phyloP scores from a whole-genome alignment of 2,329 filamentous ascomycete genomes.

The Lachnellula arida region DNA sequence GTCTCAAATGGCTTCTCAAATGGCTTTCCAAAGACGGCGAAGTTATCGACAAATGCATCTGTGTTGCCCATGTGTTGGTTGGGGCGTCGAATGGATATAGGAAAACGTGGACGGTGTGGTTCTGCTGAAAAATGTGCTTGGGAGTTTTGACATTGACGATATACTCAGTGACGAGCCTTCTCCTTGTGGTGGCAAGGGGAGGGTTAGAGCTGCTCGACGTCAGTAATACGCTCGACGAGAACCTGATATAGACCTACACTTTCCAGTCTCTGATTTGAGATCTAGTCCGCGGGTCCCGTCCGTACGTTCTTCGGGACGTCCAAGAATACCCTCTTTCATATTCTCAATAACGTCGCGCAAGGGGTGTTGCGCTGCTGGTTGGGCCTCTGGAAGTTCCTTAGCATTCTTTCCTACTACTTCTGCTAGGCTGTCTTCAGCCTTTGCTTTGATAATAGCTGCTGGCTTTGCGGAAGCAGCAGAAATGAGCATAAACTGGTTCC shows the following conservation, averaged over 20 bases:
- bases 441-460: background rate
- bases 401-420: background rate
- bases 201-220: background rate
- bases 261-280: constrained; percentile 22
- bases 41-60: constrained; percentile 38
- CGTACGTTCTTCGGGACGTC: background rate
- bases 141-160: constrained; percentile 31
- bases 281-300: constrained; percentile 13
- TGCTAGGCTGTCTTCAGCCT: background rate
- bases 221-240: background rate
- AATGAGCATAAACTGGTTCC: constrained; percentile 8
- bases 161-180: constrained; percentile 22
- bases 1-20: constrained; percentile 25
- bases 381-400: background rate
- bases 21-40: constrained; percentile 34
- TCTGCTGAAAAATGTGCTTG: constrained; percentile 33
- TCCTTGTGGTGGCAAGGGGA: background rate
- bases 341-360: constrained; percentile 5
- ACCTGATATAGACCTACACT: constrained; percentile 7
- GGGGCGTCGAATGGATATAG: constrained; percentile 32
- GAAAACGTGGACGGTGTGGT: constrained; percentile 35
- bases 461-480: background rate
- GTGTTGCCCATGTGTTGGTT: constrained; percentile 31
- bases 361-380: no score
- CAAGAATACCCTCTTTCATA: constrained; percentile 1